A percentile compares a stretch with the other conserved stretches of the same genome.
phyloP scores from a whole-genome alignment of 2,329 filamentous ascomycete species.

The Lecanoromycetidae sp. region DNA sequence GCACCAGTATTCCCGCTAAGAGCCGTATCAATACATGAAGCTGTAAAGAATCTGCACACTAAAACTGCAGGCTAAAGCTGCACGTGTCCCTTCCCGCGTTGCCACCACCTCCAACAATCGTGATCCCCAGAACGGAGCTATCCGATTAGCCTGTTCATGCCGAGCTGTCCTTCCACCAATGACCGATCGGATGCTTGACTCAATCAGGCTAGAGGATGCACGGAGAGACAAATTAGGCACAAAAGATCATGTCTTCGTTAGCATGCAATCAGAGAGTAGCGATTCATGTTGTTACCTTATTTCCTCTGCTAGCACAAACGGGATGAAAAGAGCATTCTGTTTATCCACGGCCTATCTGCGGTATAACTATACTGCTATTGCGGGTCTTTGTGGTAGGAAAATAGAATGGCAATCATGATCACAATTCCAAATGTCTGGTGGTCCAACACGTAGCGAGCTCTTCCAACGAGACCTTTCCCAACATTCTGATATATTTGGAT shows the following conservation, averaged over 20 bases:
- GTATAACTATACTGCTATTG: too few relatives aligned
- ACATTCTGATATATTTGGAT: too few relatives aligned
- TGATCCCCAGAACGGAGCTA: slow-evolving; percentile 1
- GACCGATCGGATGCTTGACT: too few relatives aligned
- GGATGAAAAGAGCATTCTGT: too few relatives aligned
- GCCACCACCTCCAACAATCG: slow-evolving; percentile 10
- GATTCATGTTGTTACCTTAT: too few relatives aligned
- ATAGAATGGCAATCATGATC: too few relatives aligned
- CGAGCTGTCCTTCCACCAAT: too few relatives aligned
- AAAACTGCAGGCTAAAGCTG: not conserved
- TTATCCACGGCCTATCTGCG: not conserved
- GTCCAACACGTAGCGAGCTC: slow-evolving; percentile 3
- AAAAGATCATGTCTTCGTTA: too few relatives aligned
- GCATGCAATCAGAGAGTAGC: too few relatives aligned
- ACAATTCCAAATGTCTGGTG: not conserved
- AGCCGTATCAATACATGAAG: not conserved
- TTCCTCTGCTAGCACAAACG: too few relatives aligned
- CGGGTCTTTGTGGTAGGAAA: too few relatives aligned
- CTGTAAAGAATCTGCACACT: not conserved
- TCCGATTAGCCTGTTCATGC: slow-evolving; percentile 3
- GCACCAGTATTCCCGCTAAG: not conserved
- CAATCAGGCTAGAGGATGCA: not conserved
- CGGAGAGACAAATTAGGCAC: not conserved
- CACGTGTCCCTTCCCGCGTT: slow-evolving; percentile 8
- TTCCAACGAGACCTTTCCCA: too few relatives aligned